Percentiles rank a stretch among this genome's conserved stretches.
Conservation (phyloP, 179 eudicot genomes). For the Camellia oleifera region DNA sequence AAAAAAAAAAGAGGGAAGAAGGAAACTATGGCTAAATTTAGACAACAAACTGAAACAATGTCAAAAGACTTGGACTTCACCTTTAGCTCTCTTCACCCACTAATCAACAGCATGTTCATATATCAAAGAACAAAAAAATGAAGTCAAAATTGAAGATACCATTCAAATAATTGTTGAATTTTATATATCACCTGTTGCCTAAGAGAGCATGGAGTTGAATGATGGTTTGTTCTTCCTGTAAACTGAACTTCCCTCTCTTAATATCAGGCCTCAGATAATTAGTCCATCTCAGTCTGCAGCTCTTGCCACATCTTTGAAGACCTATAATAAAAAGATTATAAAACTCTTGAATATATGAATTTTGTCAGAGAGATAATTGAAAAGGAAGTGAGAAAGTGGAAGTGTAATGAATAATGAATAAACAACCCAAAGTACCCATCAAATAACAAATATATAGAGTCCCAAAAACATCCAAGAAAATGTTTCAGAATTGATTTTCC, state of each 20-base stretch:
- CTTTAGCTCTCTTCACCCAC: neutral
- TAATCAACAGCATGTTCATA: neutral
- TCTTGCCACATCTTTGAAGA: slow-evolving; percentile 90
- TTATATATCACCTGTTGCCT: slow-evolving; percentile 62
- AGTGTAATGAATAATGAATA: slow-evolving; percentile 13
- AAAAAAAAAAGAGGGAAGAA: neutral
- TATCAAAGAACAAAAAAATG: no score
- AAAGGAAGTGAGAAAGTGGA: neutral
- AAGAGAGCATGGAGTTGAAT: slow-evolving; percentile 95
- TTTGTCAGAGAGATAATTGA: neutral
- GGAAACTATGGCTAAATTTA: neutral
- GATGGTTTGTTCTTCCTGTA: slow-evolving; percentile 92
- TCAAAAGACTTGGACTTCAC: neutral
- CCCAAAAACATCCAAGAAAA: no score
- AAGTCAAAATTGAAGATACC: neutral
- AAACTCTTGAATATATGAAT: no score
- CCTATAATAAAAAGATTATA: slow-evolving; percentile 32
- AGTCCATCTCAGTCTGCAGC: slow-evolving; percentile 91
- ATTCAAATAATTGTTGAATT: neutral
- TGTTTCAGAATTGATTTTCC: no score
- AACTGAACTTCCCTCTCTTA: slow-evolving; percentile 83
- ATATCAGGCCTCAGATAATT: slow-evolving; percentile 91
- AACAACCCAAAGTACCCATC: no score
- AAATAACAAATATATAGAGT: no score
- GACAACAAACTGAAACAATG: neutral